Percentiles rank a stretch among this genome's conserved stretches.
Conservation (phyloP, 2,329 filamentous ascomycete species). For the Diaporthe sp. region DNA sequence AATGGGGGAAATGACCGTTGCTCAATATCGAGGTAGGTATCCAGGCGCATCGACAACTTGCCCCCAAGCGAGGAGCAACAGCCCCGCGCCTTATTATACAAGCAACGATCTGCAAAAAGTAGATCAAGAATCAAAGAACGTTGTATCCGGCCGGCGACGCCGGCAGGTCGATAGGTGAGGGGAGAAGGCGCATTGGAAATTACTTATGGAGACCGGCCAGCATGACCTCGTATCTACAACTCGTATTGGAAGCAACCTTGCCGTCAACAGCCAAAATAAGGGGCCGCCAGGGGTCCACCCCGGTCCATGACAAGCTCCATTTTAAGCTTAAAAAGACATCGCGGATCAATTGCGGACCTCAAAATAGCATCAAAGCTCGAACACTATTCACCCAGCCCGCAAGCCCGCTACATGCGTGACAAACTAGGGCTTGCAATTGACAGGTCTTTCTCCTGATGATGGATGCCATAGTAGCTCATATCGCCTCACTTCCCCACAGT, state of each 20-base stretch:
- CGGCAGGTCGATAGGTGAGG: conserved; percentile 1
- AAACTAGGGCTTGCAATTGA: not conserved
- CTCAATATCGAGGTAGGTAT: not conserved
- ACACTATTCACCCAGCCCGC: not conserved
- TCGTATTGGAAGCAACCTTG: conserved; percentile 11
- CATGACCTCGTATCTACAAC: conserved; percentile 10
- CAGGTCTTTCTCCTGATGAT: conserved; percentile 37
- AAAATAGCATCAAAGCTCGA: conserved; percentile 19
- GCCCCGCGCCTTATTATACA: not conserved
- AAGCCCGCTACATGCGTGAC: no score
- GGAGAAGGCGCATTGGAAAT: conserved; percentile 13
- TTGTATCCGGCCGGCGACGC: not conserved
- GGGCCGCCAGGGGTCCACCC: not conserved
- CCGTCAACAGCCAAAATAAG: not conserved
- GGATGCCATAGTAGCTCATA: conserved; percentile 14
- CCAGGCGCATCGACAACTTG: not conserved
- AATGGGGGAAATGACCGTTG: not conserved
- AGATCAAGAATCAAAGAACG: conserved; percentile 11
- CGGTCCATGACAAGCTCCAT: conserved; percentile 21
- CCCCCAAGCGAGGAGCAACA: not conserved
- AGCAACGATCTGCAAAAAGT: not conserved
- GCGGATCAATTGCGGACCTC: conserved; percentile 28
- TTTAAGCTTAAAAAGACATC: conserved; percentile 28
- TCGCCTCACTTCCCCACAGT: not conserved
- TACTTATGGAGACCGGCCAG: conserved; percentile 12